Evolutionary conservation across 352 stramenopile genomes (phyloP).

Genomic region (Phytophthora aleatoria): DNA sequence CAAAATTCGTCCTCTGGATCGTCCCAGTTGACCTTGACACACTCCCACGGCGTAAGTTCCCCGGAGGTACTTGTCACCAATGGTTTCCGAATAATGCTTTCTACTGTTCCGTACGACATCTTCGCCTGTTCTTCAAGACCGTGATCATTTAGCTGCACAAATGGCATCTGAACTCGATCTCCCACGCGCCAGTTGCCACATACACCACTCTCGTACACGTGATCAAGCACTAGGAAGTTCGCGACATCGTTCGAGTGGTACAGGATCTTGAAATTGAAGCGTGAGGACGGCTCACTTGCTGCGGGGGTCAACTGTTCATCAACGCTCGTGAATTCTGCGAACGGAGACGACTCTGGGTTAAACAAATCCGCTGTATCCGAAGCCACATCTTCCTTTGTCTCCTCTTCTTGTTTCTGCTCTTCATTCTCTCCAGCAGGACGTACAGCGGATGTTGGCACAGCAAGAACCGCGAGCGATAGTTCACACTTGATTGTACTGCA

Average conservation of each 20-base stretch:
- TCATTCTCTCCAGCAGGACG: conserved; percentile 14
- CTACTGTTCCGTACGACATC: conserved; percentile 68
- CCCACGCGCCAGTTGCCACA: conserved; percentile 67
- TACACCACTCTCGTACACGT: conserved; percentile 82
- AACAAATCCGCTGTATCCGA: conserved; percentile 35
- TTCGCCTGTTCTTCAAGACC: conserved; percentile 63
- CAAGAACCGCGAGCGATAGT: conserved; percentile 67
- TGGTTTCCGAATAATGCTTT: conserved; percentile 44
- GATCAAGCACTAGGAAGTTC: conserved; percentile 88
- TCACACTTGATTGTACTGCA: conserved; percentile 77
- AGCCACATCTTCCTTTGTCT: conserved; percentile 22
- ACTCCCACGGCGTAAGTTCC: conserved; percentile 77
- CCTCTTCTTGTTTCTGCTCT: conserved; percentile 51
- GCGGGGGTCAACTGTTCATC: conserved; percentile 55
- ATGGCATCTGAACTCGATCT: conserved; percentile 78
- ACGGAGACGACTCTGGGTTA: conserved; percentile 46
- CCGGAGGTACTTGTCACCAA: conserved; percentile 17
- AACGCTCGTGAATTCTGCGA: conserved; percentile 73
- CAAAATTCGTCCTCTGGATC: conserved; percentile 71
- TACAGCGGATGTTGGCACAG: conserved; percentile 49
- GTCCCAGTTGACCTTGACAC: conserved; percentile 74
- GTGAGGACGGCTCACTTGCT: conserved; percentile 41
- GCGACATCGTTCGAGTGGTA: conserved; percentile 83
- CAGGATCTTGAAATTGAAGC: conserved; percentile 67
- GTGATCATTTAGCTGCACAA: conserved; percentile 65